Base-by-base conservation (phyloP, 345 rosid genomes). In the Euclidium syriacum region DNA sequence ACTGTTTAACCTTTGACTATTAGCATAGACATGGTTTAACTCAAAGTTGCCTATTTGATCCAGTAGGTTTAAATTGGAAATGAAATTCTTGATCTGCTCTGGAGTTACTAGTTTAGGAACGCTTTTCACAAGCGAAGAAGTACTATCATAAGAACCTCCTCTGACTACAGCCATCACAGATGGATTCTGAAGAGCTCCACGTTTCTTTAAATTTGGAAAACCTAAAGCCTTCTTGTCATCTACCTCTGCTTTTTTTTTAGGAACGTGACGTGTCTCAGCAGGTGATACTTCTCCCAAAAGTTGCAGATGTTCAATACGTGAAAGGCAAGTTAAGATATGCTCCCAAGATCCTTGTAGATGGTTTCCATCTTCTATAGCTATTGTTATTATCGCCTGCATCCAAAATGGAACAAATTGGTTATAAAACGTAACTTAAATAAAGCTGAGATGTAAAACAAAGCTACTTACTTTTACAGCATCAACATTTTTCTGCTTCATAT, bases 401-500 rank as follows among this genome's bases (percentile, higher is more conserved):
- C 27, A 58, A 54, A 43, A 34, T 57, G 5, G 0, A 26, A 38
- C 49, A 25, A 68, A 6, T 42, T 20, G 41, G 58, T 47, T 32
- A 22, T 12, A 19, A 22, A 43, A 44, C 36, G 52, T 52, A 46
- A 8, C 35, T 23, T 40, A 46, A 1, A 15, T 7, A 15, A n/a
- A 19, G 52, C 1, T 22, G 11, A 29, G 58, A 48, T 27, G 35
- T 14, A 8, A 25, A 44, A 18, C 25, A 36, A n/a, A 70, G 16
- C 38, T 32, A 67, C 77, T 59, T 60, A 90, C 99, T 86, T 90
- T 94, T 62, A 94, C 96, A 38, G 97, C 95, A 74, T 94, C 96
- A 20, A 94, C 95, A 80, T 90, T 94, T 64, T 87, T 94, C 77
- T 83, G 99, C 72, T 83, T 94, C 99, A 94, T 94, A 81, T 90